Evolutionary conservation across 2,329 filamentous ascomycete species (phyloP).

Genomic region (Colletotrichum scovillei): DNA sequence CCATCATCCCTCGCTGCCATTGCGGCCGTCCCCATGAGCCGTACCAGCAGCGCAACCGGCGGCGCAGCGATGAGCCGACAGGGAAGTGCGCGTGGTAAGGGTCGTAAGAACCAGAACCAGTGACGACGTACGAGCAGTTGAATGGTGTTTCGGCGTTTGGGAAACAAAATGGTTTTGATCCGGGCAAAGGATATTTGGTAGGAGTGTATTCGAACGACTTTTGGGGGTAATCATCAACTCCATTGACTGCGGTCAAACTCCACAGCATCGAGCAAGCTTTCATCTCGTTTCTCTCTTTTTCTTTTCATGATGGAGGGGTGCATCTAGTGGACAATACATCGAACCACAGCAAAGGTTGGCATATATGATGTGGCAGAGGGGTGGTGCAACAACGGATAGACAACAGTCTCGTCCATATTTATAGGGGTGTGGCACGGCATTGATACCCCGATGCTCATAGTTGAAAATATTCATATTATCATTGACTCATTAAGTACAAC

Average conservation of each 20-base stretch:
- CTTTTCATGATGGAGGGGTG: conserved; percentile 12
- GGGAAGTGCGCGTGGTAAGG: conserved; percentile 62
- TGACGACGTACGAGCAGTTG: conserved; percentile 22
- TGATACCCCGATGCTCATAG: conserved; percentile 29
- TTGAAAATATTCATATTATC: conserved; percentile 22
- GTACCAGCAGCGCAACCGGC: conserved; percentile 63
- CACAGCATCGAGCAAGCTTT: conserved; percentile 15
- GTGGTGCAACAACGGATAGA: conserved; percentile 10
- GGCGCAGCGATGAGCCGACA: conserved; percentile 68
- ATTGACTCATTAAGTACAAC: conserved; percentile 12
- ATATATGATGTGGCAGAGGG: background rate
- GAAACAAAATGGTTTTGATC: conserved; percentile 1
- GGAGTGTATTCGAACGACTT: background rate
- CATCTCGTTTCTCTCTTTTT: conserved; percentile 5
- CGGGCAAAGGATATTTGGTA: background rate
- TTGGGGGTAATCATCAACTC: conserved; percentile 1
- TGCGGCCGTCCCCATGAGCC: conserved; percentile 63
- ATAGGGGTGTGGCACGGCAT: conserved; percentile 15
- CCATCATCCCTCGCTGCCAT: conserved; percentile 39
- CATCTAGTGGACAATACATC: conserved; percentile 12
- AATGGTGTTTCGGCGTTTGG: conserved; percentile 28
- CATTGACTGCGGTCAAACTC: conserved; percentile 2
- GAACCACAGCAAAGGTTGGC: conserved; percentile 13
- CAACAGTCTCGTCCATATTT: background rate
- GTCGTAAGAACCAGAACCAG: conserved; percentile 51